Base-by-base conservation (phyloP, 2,329 filamentous ascomycete species). In the Ceratocystis variospora region DNA sequence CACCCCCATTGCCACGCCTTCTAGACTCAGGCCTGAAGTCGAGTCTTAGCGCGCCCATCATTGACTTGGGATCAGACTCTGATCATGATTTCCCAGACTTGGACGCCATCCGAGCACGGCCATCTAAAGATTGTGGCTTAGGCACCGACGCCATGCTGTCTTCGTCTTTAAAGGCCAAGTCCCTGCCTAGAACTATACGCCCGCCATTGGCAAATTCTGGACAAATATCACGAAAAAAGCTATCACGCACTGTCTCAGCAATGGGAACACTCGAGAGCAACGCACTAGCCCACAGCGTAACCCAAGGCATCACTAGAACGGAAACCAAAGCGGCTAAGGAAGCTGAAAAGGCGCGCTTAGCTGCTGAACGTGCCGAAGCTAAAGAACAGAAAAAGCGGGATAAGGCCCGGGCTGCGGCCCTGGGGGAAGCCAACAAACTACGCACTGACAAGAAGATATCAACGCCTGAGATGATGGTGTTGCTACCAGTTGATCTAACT, bases 401-500 rank as follows among this genome's bases (percentile, higher is more conserved):
- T 7, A 85, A 80, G 62, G 80, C 85, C 65, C 75, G 78, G 0
- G 80, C 81, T 62, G 88, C 83, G 83, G 87, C 89, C 6, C 75
- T 92, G 25, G 83, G 84, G 2, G 85, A 89, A 69, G 87, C 85
- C 53, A 93, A 93, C 75, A 90, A 87, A 71, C 76, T 86, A 8
- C 84, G 84, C 63, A 84, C 83, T 0, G 85, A 90, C 75, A 90
- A 89, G 75, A 90, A 89, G 70, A 77, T 85, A 0, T 87, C 88
- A 0, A 83, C 85, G 0, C 81, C 81, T 0, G 88, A 94, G 73
- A 93, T 94, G 88, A 86, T 93, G 63, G 79, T 90, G 1, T 83
- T 89, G 70, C 76, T 93, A 28, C 82, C 88, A 0, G 74, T 76
- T 0, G 80, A 79, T 1, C 75, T 93, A 0, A 75, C 80, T 25